phyloP scores from a whole-genome alignment of 495 filamentous ascomycete genomes.

The Lasiosphaeria ovina region DNA sequence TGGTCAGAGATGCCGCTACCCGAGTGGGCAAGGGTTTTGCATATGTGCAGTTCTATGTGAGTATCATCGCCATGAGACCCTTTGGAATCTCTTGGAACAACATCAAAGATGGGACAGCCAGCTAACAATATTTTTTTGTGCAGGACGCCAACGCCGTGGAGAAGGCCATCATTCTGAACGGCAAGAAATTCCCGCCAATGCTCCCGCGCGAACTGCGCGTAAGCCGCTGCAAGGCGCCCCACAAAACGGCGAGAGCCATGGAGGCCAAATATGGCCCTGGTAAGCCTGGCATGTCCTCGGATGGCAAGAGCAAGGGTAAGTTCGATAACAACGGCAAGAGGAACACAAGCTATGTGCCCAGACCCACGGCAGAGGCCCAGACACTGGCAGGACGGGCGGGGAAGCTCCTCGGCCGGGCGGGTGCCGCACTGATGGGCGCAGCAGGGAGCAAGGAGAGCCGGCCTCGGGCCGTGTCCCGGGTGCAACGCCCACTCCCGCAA shows the following conservation, averaged over 20 bases:
- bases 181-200: conserved; percentile 89
- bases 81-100: background rate
- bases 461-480: background rate
- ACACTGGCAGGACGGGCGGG: conserved; percentile 75
- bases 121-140: conserved; percentile 6
- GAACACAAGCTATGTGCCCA: conserved; percentile 55
- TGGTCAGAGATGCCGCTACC: conserved; percentile 85
- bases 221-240: conserved; percentile 72
- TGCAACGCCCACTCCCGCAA: background rate
- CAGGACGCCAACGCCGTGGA: conserved; percentile 84
- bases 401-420: conserved; percentile 80
- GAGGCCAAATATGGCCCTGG: conserved; percentile 26
- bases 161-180: conserved; percentile 77
- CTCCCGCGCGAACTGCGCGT: conserved; percentile 87
- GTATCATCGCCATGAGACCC: conserved; percentile 9
- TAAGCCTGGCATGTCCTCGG: background rate
- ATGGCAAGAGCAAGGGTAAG: conserved; percentile 15
- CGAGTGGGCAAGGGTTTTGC: conserved; percentile 96
- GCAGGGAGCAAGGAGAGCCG: background rate
- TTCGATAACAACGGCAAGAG: conserved; percentile 28
- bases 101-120: background rate
- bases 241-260: conserved; percentile 60
- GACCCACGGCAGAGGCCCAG: conserved; percentile 62
- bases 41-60: conserved; percentile 87
- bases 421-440: conserved; percentile 53